Conservation (phyloP, 1,139 yeast genomes). For the Candida smagusa region DNA sequence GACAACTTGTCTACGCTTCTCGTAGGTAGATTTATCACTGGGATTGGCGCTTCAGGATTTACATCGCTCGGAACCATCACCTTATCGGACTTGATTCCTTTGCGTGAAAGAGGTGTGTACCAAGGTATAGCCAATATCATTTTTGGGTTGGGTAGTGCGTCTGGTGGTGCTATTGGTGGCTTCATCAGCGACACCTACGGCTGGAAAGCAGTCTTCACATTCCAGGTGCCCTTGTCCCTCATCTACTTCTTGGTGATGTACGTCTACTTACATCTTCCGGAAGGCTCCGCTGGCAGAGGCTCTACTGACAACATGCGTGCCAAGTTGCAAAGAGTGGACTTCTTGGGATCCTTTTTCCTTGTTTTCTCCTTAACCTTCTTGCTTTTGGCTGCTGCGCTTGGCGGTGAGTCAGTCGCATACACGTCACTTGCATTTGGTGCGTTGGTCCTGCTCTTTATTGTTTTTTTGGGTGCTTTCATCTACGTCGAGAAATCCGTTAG, state of each 20-base stretch:
- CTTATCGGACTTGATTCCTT: constrained; percentile 50
- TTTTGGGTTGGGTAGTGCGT: constrained; percentile 67
- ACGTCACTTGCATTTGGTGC: constrained; percentile 30
- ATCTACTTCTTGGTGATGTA: constrained; percentile 43
- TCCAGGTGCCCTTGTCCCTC: constrained; percentile 62
- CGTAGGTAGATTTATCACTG: constrained; percentile 53
- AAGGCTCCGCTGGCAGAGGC: constrained; percentile 46
- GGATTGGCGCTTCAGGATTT: constrained; percentile 58
- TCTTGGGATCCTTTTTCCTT: constrained; percentile 63
- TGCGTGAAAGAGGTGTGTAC: constrained; percentile 50
- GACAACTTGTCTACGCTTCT: constrained; percentile 46
- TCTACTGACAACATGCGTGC: constrained; percentile 37
- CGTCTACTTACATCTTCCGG: constrained; percentile 41
- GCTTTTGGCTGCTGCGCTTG: constrained; percentile 68
- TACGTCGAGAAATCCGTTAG: constrained; percentile 55
- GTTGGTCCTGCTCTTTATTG: constrained; percentile 17
- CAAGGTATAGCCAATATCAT: constrained; percentile 61
- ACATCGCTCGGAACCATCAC: constrained; percentile 51
- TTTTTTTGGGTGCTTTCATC: constrained; percentile 33
- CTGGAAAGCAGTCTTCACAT: constrained; percentile 65
- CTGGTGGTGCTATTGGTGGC: constrained; percentile 71
- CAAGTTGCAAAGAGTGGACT: constrained; percentile 61
- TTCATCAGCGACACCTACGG: constrained; percentile 64
- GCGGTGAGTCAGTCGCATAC: constrained; percentile 55
- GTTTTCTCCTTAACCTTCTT: constrained; percentile 51